Base-by-base conservation (phyloP, 176 grass and related monocot genomes). In the Hyparrhenia diplandra region DNA sequence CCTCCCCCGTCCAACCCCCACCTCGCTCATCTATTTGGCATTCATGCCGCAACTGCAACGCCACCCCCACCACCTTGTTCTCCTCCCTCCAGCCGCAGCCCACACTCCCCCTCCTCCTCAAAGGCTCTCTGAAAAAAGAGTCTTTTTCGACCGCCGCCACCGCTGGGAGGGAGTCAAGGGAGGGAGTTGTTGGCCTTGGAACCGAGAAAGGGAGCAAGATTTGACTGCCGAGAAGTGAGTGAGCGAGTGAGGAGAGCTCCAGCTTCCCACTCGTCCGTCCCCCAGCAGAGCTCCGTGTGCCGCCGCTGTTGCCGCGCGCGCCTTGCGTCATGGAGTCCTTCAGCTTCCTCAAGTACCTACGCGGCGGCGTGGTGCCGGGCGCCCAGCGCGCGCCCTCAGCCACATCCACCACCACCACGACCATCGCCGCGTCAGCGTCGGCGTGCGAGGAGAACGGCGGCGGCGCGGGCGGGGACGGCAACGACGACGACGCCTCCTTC, bases 291-390 rank as follows among this genome's bases (percentile, higher is more conserved):
- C 52, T 23, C 51, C 6, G 36, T 20, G 51, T 23, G 52, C 52
- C 49, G 8, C 74, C 47, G 1, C 16, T 17, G n/a, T n/a, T n/a
- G n/a, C 64, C 20, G 18, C 18, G 65, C 21, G 73, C 7, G 23
- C 36, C 5, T 11, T n/a, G 25, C 7, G 85, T 20, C 34, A 99
- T 99, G 96, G 96, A 99, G 47, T 88, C 96, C 6, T 93, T 97
- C 77, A 81, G 87, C 81, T 79, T 99, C 29, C 96, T 95, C 86
- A 99, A 91, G 74, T 99, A 90, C 89, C 86, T 91, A 83, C 92
- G 90, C 64, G 85, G 89, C 41, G 90, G 89, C 32, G 79, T 37
- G 55, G 71, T 72, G 8, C 74, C 80, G 14, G 75, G 52, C 78
- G 23, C 16, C 74, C 72, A 73, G 21, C 79, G 80, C 79, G 60